Conservation (phyloP, 129 eudicot species). For the Oenanthe sinensis region DNA sequence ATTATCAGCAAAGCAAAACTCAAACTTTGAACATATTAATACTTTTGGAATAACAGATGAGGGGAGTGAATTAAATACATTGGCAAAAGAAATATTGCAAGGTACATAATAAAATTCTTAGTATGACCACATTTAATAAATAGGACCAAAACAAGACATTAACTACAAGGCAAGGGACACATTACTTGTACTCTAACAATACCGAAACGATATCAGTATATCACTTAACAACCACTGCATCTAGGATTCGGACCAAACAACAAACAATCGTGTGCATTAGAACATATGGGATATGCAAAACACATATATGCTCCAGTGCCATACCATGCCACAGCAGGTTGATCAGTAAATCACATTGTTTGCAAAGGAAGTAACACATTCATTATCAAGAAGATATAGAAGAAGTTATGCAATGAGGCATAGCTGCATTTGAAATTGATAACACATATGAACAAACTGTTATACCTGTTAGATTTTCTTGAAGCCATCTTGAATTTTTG, state of each 20-base stretch:
- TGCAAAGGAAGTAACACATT: neutral
- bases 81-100: neutral
- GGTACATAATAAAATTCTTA: neutral
- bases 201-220: neutral
- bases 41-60: neutral
- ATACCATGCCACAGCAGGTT: neutral
- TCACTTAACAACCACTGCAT: neutral
- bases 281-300: neutral
- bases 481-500: constrained; percentile 94
- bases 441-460: neutral
- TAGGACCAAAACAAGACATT: neutral
- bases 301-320: neutral
- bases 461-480: constrained; percentile 87
- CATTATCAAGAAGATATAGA: neutral
- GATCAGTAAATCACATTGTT: neutral
- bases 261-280: neutral
- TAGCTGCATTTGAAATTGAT: neutral
- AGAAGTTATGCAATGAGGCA: neutral
- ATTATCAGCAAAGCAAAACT: neutral
- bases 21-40: neutral
- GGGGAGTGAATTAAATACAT: neutral
- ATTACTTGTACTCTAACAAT: neutral
- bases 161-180: neutral
- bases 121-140: neutral
- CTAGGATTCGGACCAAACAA: neutral